A percentile compares a stretch with the other conserved stretches of the same genome.
Evolutionary conservation across 495 filamentous ascomycete genomes (phyloP).

Genomic region (Penicillium ucsense): DNA sequence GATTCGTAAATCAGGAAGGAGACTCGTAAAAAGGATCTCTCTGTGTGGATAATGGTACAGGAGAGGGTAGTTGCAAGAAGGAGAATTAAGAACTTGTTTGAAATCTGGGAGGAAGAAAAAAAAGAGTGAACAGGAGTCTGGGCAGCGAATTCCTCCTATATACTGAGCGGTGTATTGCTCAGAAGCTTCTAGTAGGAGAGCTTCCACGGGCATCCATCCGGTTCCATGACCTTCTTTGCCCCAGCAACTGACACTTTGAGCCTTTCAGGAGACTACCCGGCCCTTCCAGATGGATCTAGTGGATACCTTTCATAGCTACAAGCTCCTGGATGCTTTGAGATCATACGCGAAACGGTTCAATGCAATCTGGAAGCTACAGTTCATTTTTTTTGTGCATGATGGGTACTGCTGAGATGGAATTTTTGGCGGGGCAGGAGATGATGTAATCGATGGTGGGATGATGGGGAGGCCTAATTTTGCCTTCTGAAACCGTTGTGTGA

Average conservation of each 20-base stretch:
- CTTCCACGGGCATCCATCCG: constrained; percentile 36
- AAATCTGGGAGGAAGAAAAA: not conserved
- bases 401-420: constrained; percentile 1
- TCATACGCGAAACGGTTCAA: not conserved
- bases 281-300: constrained; percentile 12
- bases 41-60: constrained; percentile 16
- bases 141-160: constrained; percentile 33
- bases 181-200: constrained; percentile 37
- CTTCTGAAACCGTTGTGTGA: too few relatives aligned
- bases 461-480: not conserved
- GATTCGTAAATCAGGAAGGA: not conserved
- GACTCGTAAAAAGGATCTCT: too few relatives aligned
- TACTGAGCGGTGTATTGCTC: constrained; percentile 36
- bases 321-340: constrained; percentile 2
- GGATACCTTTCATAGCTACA: constrained; percentile 1
- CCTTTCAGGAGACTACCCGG: constrained; percentile 5
- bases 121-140: constrained; percentile 6
- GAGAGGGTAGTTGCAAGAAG: constrained; percentile 8
- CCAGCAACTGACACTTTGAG: constrained; percentile 14
- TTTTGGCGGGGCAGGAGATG: constrained; percentile 19
- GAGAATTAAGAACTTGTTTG: not conserved
- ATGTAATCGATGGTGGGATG: constrained; percentile 21
- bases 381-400: not conserved
- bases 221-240: constrained; percentile 31
- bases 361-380: not conserved